phyloP scores from a whole-genome alignment of 2,329 filamentous ascomycete species.

The Westerdykella aurantiaca region DNA sequence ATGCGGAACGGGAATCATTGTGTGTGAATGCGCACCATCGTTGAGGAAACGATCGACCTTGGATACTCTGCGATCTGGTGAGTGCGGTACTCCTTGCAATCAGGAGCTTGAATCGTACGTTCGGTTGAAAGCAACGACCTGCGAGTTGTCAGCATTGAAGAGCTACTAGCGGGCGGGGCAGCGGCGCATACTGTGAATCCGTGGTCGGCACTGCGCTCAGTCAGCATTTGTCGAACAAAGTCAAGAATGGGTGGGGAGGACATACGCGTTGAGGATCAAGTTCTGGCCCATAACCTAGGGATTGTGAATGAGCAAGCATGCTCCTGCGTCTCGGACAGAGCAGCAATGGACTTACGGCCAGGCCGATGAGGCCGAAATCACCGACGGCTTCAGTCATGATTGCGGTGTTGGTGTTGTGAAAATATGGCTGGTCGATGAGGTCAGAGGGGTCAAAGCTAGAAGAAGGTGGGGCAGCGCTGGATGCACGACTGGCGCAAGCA shows the following conservation, averaged over 20 bases:
- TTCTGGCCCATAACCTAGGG: conserved; percentile 47
- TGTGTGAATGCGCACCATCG: conserved; percentile 46
- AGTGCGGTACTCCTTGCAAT: conserved; percentile 15
- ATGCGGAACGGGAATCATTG: background rate
- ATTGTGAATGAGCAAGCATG: conserved; percentile 15
- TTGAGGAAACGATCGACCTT: conserved; percentile 94
- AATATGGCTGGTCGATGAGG: conserved; percentile 3
- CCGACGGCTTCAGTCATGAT: conserved; percentile 40
- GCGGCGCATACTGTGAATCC: conserved; percentile 67
- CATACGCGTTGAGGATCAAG: conserved; percentile 50
- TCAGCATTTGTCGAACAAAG: conserved; percentile 22
- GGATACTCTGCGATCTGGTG: conserved; percentile 52
- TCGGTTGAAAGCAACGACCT: conserved; percentile 91
- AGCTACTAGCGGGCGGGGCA: background rate
- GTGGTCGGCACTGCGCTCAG: conserved; percentile 43
- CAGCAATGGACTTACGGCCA: conserved; percentile 36
- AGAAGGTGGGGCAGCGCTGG: conserved; percentile 27
- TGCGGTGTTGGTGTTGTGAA: conserved; percentile 13
- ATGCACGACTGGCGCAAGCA: conserved; percentile 19
- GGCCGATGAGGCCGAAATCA: conserved; percentile 51
- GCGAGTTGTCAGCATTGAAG: conserved; percentile 12
- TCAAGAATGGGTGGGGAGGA: conserved; percentile 6
- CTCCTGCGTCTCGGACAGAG: background rate
- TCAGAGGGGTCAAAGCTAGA: conserved; percentile 16
- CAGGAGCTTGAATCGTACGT: conserved; percentile 45